These are phyloP conservation scores for Nepenthes gracilis DNA, from an alignment of 148 eudicot genomes.

Conservation along the genomic window DNA sequence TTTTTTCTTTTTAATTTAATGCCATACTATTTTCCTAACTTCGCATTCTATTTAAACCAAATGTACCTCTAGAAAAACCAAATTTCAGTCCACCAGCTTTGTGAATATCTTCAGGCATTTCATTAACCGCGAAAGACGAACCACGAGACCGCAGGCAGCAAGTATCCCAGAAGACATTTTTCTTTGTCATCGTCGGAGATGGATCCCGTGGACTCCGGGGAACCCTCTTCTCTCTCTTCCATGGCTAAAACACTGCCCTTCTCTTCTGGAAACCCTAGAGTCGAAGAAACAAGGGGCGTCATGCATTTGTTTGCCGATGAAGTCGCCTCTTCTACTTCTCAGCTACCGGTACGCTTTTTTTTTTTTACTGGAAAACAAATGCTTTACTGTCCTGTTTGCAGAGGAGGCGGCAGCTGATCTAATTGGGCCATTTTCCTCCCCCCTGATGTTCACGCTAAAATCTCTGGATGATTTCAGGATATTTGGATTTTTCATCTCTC, in stretches of 20 bases:
- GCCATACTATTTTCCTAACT: too few species aligned
- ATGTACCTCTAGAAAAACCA: too few species aligned
- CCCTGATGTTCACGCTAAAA: too few species aligned
- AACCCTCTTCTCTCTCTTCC: slow-evolving; percentile 19
- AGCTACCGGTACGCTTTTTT: slow-evolving; percentile 43
- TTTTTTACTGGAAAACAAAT: not conserved
- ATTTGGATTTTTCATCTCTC: too few species aligned
- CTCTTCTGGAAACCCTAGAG: slow-evolving; percentile 94
- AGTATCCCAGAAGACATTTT: too few species aligned
- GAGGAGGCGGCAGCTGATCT: not conserved
- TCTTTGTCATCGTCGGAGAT: slow-evolving; percentile 2
- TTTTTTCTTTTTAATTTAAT: too few species aligned
- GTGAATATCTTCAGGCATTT: too few species aligned
- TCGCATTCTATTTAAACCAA: too few species aligned
- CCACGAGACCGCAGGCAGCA: too few species aligned
- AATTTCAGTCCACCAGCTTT: too few species aligned
- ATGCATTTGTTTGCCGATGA: slow-evolving; percentile 53
- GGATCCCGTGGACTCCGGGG: slow-evolving; percentile 13
- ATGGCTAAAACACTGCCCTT: slow-evolving; percentile 28
- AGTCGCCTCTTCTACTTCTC: slow-evolving; percentile 24
- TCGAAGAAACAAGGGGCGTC: slow-evolving; percentile 77
- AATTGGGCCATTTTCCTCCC: not conserved
- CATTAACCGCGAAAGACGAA: too few species aligned
- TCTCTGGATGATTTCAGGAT: too few species aligned
- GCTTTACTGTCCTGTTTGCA: not conserved